phyloP scores from a whole-genome alignment of 2,329 filamentous ascomycete genomes.

The Fusarium sp. region DNA sequence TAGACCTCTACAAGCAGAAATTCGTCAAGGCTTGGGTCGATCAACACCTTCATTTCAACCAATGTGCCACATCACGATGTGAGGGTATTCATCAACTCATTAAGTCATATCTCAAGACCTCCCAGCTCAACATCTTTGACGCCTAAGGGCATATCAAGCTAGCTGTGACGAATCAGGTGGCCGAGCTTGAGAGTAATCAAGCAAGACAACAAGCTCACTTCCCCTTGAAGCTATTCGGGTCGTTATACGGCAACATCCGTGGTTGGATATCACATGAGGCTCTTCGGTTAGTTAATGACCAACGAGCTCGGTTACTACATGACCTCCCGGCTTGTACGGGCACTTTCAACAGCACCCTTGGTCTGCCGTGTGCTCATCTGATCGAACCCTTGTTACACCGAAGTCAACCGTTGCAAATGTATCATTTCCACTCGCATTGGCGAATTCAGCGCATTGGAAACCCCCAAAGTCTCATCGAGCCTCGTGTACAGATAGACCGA shows the following conservation, averaged over 20 bases:
- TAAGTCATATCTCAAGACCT: not conserved
- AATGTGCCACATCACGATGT: constrained; percentile 12
- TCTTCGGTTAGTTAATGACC: constrained; percentile 2
- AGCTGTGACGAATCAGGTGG: constrained; percentile 1
- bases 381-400: constrained; percentile 5
- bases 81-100: constrained; percentile 5
- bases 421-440: constrained; percentile 34
- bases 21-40: constrained; percentile 40
- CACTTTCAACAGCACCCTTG: constrained; percentile 15
- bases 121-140: constrained; percentile 2
- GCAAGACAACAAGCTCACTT: not conserved
- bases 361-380: constrained; percentile 2
- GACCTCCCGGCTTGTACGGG: constrained; percentile 20
- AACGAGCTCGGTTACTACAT: constrained; percentile 1
- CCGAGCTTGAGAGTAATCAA: not conserved
- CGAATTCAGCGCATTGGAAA: constrained; percentile 13
- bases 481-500: constrained; percentile 15
- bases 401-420: constrained; percentile 15
- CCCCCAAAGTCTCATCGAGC: constrained; percentile 20
- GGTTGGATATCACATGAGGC: constrained; percentile 1
- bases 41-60: constrained; percentile 32
- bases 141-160: constrained; percentile 5
- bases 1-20: constrained; percentile 39
- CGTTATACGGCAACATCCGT: constrained; percentile 3
- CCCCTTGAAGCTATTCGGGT: not conserved